Evolutionary conservation across 768 basidiomycete species (phyloP), one percentile per base, ranked within the genome.

Genomic region (Collybiopsis confluens): DNA sequence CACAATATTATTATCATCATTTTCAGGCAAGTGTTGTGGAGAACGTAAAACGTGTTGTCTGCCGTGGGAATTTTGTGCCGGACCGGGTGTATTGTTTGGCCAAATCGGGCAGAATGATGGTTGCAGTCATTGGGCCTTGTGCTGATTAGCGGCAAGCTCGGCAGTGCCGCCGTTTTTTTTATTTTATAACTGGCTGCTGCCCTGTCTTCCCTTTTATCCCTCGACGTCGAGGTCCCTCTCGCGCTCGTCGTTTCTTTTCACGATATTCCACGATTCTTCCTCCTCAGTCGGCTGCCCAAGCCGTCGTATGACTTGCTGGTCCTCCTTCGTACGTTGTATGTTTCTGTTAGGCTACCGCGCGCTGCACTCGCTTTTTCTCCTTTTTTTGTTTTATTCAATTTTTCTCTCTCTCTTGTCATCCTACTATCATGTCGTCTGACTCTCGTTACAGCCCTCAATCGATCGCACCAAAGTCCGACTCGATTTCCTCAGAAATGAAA

Each of bases 401-500:
- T 57, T 55, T 54, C 74, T 64, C 56, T 63, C 45, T 58, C 36
- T 50, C 56, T 58, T 64, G 58, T 54, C 57, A 63, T 60, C 55
- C 55, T 55, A 45, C 52, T 41, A 21, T 26, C 62, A 44, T 64
- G 65, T 55, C 66, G 55, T 50, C 59, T 54, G 50, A 62, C 55
- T 58, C 53, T 46, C 54, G 61, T 27, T 51, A 56, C 57, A 81
- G 77, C 64, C 65, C 70, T 62, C 65, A 68, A 72, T 72, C 73
- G 68, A 73, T 73, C 71, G 64, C 71, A 69, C 65, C 63, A 61
- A 66, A 69, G 61, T 69, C 71, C 67, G 70, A 71, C 61, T 67
- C 73, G 61, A 68, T 73, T 63, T 63, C 67, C 42, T 18, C 50
- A 52, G 75, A 76, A 70, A 92, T 92, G 90, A 92, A 92, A 77